phyloP scores from a whole-genome alignment of 176 grass and related monocot species.

The Phyllostachys edulis region DNA sequence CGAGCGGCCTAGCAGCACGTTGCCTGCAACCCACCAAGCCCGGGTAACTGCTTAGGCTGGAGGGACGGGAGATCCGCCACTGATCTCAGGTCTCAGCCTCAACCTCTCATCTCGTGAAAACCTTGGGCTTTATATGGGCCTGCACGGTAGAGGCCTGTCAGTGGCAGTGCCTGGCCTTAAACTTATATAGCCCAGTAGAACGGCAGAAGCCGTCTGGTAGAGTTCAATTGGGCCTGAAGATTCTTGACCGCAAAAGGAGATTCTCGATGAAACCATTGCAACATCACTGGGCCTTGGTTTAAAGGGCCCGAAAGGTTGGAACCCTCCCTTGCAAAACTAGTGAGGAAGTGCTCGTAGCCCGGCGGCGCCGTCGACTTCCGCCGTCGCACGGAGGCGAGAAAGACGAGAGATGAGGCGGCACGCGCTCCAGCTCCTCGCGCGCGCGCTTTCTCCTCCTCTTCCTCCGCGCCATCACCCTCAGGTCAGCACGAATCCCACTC shows the following conservation, averaged over 20 bases:
- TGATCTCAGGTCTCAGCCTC: too few species aligned
- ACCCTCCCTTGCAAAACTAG: conserved; percentile 11
- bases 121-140: not conserved
- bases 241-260: not conserved
- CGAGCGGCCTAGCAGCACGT: too few species aligned
- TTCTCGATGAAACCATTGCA: too few species aligned
- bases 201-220: not conserved
- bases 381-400: not conserved
- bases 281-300: not conserved
- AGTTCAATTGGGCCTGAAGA: not conserved
- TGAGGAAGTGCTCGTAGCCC: not conserved
- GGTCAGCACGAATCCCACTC: not conserved
- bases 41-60: too few species aligned
- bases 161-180: not conserved
- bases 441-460: not conserved
- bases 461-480: not conserved
- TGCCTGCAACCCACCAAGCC: too few species aligned
- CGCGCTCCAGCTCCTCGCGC: not conserved
- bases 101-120: not conserved
- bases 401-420: conserved; percentile 11
- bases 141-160: not conserved
- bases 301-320: not conserved
- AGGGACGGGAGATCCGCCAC: too few species aligned
- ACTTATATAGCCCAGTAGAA: too few species aligned
- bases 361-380: not conserved